A percentile compares a stretch with the other conserved stretches of the same genome.
Conservation (phyloP, 2,329 filamentous ascomycete genomes). For the Biscogniauxia sp. region DNA sequence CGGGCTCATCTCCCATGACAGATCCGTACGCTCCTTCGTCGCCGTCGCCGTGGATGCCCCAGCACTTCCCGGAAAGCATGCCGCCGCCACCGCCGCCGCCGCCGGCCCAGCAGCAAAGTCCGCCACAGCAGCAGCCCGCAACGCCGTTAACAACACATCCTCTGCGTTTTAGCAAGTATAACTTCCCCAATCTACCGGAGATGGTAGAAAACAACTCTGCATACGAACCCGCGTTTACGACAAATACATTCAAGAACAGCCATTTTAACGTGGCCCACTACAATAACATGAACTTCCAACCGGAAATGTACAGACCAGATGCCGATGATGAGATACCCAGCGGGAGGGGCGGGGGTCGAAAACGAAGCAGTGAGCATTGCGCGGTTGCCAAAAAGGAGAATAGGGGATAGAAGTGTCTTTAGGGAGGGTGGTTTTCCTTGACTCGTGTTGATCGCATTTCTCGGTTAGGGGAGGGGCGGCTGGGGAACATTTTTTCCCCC, state of each 20-base stretch:
- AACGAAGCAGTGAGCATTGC: slow-evolving; percentile 32
- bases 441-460: slow-evolving; percentile 19
- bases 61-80: slow-evolving; percentile 33
- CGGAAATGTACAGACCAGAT: slow-evolving; percentile 49
- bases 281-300: slow-evolving; percentile 61
- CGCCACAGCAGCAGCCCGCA: slow-evolving; percentile 26
- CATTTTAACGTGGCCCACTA: slow-evolving; percentile 67
- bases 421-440: too few relatives aligned
- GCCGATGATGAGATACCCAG: slow-evolving; percentile 35
- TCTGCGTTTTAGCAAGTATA: slow-evolving; percentile 55
- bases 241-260: slow-evolving; percentile 62
- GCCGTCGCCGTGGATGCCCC: slow-evolving; percentile 37
- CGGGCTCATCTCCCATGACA: slow-evolving; percentile 29
- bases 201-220: slow-evolving; percentile 36
- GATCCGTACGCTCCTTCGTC: slow-evolving; percentile 35
- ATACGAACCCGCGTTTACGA: slow-evolving; percentile 49
- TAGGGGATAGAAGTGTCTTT: slow-evolving; percentile 26
- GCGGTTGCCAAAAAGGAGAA: slow-evolving; percentile 31
- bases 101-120: slow-evolving; percentile 33
- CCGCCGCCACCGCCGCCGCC: slow-evolving; percentile 25
- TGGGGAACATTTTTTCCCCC: slow-evolving; percentile 1
- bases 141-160: slow-evolving; percentile 35
- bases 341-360: slow-evolving; percentile 26
- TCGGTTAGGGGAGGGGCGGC: slow-evolving; percentile 21
- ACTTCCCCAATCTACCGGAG: slow-evolving; percentile 37